Evolutionary conservation across 2,329 filamentous ascomycete genomes (phyloP).

Genomic region (Trichoderma hamatum): DNA sequence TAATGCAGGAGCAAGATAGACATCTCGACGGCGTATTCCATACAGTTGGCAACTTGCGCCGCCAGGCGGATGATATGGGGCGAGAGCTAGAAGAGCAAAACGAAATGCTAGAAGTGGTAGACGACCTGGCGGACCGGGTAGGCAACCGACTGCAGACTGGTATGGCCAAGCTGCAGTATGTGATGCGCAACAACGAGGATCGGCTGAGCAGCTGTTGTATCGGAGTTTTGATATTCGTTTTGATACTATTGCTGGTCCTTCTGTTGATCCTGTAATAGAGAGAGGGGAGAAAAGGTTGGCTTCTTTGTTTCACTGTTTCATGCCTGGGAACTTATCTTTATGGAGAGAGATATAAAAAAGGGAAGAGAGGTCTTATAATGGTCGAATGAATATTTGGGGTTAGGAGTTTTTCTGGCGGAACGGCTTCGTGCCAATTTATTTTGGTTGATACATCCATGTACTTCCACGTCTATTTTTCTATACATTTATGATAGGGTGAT

Average conservation of each 20-base stretch:
- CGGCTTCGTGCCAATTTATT: not conserved
- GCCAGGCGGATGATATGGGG: conserved; percentile 95
- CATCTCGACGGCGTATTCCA: conserved; percentile 90
- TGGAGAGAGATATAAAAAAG: not conserved
- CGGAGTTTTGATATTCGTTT: conserved; percentile 79
- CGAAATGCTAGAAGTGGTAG: conserved; percentile 84
- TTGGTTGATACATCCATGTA: conserved; percentile 1
- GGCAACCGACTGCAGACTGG: conserved; percentile 83
- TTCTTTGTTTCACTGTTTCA: not conserved
- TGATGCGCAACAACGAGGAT: conserved; percentile 92
- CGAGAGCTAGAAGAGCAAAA: conserved; percentile 93
- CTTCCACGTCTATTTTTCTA: not conserved
- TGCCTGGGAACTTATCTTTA: not conserved
- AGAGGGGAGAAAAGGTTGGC: not conserved
- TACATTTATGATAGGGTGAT: conserved; percentile 13
- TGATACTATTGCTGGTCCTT: conserved; percentile 84
- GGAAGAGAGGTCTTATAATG: conserved; percentile 13
- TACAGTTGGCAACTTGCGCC: conserved; percentile 86
- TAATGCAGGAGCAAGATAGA: conserved; percentile 94
- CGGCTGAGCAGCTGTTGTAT: conserved; percentile 87
- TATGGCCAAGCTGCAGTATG: conserved; percentile 80
- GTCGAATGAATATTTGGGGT: conserved; percentile 6
- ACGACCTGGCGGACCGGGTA: conserved; percentile 82
- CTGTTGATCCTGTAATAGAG: conserved; percentile 61
- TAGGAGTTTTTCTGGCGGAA: not conserved